Evolutionary conservation across 2,329 filamentous ascomycete genomes (phyloP).

Genomic region (Fusarium tjaetaba): DNA sequence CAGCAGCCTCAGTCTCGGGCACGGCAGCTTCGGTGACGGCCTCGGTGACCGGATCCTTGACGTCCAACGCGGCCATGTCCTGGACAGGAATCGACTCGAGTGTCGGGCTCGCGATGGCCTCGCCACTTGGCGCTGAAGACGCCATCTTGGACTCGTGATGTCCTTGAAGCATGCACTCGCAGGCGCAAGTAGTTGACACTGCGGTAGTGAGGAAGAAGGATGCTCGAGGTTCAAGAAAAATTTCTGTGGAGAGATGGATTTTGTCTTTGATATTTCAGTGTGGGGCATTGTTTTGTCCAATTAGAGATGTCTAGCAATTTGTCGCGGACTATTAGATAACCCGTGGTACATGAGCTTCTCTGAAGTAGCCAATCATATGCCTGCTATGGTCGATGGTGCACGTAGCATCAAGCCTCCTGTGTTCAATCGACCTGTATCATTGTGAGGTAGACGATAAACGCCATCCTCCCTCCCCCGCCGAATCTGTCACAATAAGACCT

Average conservation of each 20-base stretch:
- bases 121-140: constrained; percentile 39
- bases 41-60: constrained; percentile 40
- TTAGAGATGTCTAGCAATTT: not conserved
- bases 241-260: constrained; percentile 34
- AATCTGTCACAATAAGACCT: not conserved
- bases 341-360: constrained; percentile 2
- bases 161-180: constrained; percentile 41
- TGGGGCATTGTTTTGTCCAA: not conserved
- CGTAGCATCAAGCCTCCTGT: constrained; percentile 33
- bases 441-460: constrained; percentile 16
- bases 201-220: constrained; percentile 34
- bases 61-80: constrained; percentile 41
- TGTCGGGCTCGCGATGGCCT: constrained; percentile 29
- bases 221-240: constrained; percentile 33
- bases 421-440: constrained; percentile 30
- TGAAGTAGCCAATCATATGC: constrained; percentile 33
- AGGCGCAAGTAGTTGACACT: constrained; percentile 29
- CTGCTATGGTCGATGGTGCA: not conserved
- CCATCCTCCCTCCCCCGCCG: not conserved
- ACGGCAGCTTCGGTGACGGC: constrained; percentile 19
- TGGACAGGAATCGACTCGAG: constrained; percentile 33
- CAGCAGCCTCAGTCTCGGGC: constrained; percentile 23
- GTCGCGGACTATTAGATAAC: constrained; percentile 2
- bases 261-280: constrained; percentile 36
- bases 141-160: constrained; percentile 33